phyloP scores from a whole-genome alignment of 805 yeast species.

The Lipomyces starkeyi region DNA sequence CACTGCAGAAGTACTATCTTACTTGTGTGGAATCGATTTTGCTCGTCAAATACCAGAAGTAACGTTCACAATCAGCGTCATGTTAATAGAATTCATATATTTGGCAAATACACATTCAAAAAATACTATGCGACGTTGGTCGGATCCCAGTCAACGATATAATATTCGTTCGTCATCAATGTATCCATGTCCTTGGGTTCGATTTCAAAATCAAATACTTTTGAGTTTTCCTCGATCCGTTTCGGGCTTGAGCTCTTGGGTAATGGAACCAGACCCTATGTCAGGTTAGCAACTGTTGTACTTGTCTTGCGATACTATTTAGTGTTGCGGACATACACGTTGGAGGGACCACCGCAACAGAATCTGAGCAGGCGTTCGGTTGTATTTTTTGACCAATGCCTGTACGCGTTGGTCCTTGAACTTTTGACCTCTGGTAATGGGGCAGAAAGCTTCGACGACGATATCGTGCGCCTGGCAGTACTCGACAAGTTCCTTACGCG shows the following conservation, averaged over 20 bases:
- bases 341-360: slow-evolving; percentile 70
- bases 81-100: background rate
- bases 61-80: background rate
- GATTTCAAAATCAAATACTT: slow-evolving; percentile 56
- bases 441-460: slow-evolving; percentile 77
- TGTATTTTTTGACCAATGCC: slow-evolving; percentile 56
- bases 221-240: slow-evolving; percentile 62
- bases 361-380: slow-evolving; percentile 64
- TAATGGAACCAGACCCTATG: slow-evolving; percentile 61
- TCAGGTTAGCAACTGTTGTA: background rate
- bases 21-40: background rate
- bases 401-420: slow-evolving; percentile 46
- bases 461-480: slow-evolving; percentile 63
- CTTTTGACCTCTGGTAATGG: slow-evolving; percentile 58
- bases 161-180: slow-evolving; percentile 44
- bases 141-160: slow-evolving; percentile 49
- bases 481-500: slow-evolving; percentile 65
- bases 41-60: background rate
- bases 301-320: slow-evolving; percentile 44
- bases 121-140: slow-evolving; percentile 30
- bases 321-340: slow-evolving; percentile 26
- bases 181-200: slow-evolving; percentile 42
- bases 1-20: background rate
- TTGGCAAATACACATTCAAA: background rate
- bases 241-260: slow-evolving; percentile 65